phyloP scores from a whole-genome alignment of 805 yeast genomes.

The Zygotorulaspora danielsina region DNA sequence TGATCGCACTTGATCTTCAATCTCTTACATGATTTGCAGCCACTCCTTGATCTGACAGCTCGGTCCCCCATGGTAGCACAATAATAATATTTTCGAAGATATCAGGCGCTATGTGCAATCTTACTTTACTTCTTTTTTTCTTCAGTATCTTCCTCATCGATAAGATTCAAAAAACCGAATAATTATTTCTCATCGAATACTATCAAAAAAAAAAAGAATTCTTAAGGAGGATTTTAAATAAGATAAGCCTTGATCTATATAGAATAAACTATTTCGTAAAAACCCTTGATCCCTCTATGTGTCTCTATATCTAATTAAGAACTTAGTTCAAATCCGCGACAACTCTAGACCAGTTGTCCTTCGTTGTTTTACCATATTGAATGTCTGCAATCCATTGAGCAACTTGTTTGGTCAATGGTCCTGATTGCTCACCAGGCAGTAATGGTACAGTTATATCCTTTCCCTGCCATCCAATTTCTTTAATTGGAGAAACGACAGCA shows the following conservation, averaged over 20 bases:
- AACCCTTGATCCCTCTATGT: no score
- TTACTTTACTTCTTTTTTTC: no score
- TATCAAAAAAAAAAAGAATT: no score
- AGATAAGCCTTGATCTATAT: no score
- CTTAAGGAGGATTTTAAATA: no score
- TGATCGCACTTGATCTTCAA: constrained; percentile 70
- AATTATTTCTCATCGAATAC: no score
- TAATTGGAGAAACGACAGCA: constrained; percentile 91
- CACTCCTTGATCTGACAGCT: constrained; percentile 45
- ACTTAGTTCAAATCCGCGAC: constrained; percentile 32
- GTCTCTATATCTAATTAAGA: no score
- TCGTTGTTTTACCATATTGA: constrained; percentile 81
- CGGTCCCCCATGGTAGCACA: not conserved
- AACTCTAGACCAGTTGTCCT: constrained; percentile 47
- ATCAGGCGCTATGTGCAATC: no score
- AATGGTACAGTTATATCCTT: constrained; percentile 73
- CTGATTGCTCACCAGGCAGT: constrained; percentile 71
- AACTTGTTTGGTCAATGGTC: constrained; percentile 70
- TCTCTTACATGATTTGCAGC: constrained; percentile 59
- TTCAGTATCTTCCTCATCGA: not conserved
- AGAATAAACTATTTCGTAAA: no score
- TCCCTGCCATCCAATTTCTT: constrained; percentile 77
- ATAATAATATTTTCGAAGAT: no score
- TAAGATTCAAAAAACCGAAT: no score
- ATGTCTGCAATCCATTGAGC: constrained; percentile 83